A percentile compares a stretch with the other conserved stretches of the same genome.
Conservation (phyloP, 2,329 filamentous ascomycete genomes). For the Fusarium tuaranense region DNA sequence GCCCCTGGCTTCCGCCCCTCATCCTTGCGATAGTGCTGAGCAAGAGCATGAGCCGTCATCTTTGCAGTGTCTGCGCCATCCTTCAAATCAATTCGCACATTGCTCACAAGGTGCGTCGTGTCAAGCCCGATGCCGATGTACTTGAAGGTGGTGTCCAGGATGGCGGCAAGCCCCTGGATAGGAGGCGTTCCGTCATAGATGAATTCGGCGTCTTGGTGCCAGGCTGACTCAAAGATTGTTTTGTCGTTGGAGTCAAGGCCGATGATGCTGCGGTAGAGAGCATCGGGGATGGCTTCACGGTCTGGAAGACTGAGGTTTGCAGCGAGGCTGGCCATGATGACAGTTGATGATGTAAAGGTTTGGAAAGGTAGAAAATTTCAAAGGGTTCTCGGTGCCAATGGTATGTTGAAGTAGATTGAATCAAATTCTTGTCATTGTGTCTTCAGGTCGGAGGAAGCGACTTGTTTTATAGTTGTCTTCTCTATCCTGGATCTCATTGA, state of each 20-base stretch:
- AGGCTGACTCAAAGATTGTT: conserved; percentile 9
- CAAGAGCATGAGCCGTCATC: conserved; percentile 9
- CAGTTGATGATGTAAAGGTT: neutral
- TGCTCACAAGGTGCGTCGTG: conserved; percentile 15
- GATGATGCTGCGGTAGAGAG: conserved; percentile 18
- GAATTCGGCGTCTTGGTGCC: conserved; percentile 17
- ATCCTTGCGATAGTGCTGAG: conserved; percentile 17
- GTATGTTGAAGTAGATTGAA: too few species aligned
- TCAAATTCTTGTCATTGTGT: accelerated
- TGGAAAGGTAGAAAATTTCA: neutral
- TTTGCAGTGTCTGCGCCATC: conserved; percentile 7
- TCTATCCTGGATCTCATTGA: neutral
- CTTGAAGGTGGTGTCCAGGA: conserved; percentile 9
- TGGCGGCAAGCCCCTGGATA: conserved; percentile 2
- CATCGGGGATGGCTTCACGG: conserved; percentile 16
- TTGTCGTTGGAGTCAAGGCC: conserved; percentile 15
- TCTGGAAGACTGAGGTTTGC: conserved; percentile 5
- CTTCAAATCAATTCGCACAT: conserved; percentile 12
- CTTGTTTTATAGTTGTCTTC: neutral
- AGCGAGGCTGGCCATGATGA: neutral
- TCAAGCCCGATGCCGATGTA: conserved; percentile 10
- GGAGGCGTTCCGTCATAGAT: conserved; percentile 3
- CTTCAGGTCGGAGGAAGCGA: neutral
- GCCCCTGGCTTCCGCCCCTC: conserved; percentile 6
- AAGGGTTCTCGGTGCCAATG: too few species aligned